phyloP scores from a whole-genome alignment of 139 green algal species.

The Micractinium conductrix region DNA sequence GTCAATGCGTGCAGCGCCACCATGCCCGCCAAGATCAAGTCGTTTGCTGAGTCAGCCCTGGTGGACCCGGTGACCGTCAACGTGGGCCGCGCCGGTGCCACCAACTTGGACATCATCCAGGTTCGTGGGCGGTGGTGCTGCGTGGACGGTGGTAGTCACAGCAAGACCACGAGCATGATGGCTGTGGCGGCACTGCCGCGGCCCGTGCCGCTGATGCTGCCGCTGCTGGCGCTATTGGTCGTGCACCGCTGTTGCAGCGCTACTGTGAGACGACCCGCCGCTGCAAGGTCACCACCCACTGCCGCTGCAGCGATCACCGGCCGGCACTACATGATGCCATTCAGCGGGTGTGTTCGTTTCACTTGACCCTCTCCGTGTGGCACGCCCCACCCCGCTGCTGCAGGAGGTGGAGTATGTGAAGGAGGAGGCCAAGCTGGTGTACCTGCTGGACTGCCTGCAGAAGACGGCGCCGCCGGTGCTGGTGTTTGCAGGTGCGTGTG shows the following conservation, averaged over 20 bases:
- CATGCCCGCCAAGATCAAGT: constrained; percentile 98
- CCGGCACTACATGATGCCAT: no score
- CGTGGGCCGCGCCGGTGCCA: constrained; percentile 90
- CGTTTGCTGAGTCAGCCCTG: constrained; percentile 95
- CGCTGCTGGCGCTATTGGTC: no score
- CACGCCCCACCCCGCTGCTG: neutral
- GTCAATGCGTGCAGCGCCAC: constrained; percentile 80
- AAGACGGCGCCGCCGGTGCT: constrained; percentile 98
- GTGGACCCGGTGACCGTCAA: constrained; percentile 95
- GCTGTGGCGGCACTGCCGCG: no score
- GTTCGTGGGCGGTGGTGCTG: constrained; percentile 4
- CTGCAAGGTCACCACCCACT: no score
- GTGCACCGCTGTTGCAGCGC: no score
- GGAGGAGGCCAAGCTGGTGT: constrained; percentile 94
- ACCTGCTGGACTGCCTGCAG: constrained; percentile 97
- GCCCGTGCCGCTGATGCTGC: no score
- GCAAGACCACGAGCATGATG: no score
- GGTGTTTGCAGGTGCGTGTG: constrained; percentile 81
- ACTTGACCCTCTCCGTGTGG: no score
- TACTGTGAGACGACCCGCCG: no score
- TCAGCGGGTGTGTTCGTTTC: no score
- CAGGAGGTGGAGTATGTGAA: constrained; percentile 99
- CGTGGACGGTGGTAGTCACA: neutral
- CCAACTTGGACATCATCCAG: constrained; percentile 98
- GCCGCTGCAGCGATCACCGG: no score